Percentiles rank a stretch among this genome's conserved stretches.
Conservation (phyloP, 2,329 filamentous ascomycete species). For the Monilinia fructigena region DNA sequence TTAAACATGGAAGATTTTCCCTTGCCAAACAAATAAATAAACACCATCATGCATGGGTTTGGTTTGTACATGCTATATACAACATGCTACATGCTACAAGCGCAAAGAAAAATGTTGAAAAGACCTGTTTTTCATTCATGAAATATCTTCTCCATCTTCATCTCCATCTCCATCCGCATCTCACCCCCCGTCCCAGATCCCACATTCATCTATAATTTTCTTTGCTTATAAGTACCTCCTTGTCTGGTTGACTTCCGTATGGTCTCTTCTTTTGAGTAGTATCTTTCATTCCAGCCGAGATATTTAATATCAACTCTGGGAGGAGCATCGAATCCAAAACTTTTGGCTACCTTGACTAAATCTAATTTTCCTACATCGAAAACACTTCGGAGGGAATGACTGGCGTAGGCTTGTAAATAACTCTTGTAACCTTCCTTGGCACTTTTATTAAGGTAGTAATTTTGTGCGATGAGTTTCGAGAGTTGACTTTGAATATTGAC, state of each 20-base stretch:
- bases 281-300: slow-evolving; percentile 74
- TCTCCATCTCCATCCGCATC: no score
- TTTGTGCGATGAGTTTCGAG: slow-evolving; percentile 89
- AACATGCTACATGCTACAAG: no score
- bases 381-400: slow-evolving; percentile 76
- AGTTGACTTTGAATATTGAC: slow-evolving; percentile 87
- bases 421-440: slow-evolving; percentile 78
- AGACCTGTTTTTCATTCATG: no score
- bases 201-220: slow-evolving; percentile 21
- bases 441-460: slow-evolving; percentile 94
- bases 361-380: slow-evolving; percentile 83
- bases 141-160: no score
- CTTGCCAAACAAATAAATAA: no score
- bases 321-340: slow-evolving; percentile 75
- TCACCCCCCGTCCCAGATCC: no score
- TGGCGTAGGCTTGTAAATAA: slow-evolving; percentile 93
- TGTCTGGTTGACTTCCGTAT: slow-evolving; percentile 77
- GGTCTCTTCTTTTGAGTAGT: slow-evolving; percentile 67
- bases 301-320: slow-evolving; percentile 75
- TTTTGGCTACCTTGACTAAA: slow-evolving; percentile 78
- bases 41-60: no score
- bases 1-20: no score
- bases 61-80: no score
- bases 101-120: no score
- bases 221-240: slow-evolving; percentile 41